Evolutionary conservation across 78 protist species (phyloP).

Genomic region (Emiliania huxleyi): DNA sequence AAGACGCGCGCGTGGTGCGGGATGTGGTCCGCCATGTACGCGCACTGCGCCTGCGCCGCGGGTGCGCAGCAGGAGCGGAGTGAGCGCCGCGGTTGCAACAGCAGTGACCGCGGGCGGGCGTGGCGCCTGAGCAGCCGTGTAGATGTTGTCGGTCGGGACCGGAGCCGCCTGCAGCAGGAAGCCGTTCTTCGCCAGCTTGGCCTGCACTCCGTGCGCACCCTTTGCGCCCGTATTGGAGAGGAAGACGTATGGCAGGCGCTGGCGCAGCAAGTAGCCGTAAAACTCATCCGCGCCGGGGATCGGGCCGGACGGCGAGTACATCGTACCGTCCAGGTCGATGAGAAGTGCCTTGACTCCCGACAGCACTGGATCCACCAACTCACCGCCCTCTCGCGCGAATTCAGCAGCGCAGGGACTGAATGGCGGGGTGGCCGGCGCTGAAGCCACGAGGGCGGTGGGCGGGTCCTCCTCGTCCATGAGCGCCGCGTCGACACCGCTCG

Average conservation of each 20-base stretch:
- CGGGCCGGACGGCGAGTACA: background rate
- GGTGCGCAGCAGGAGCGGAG: no score
- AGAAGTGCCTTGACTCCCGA: background rate
- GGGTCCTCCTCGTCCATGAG: background rate
- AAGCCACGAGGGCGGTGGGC: background rate
- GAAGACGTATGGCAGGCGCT: background rate
- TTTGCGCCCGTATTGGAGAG: background rate
- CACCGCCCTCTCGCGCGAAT: background rate
- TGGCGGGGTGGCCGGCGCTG: no score
- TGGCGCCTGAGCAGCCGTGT: background rate
- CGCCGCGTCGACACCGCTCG: background rate
- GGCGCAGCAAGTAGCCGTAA: background rate
- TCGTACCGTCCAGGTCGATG: conserved; percentile 25
- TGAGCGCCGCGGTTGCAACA: no score
- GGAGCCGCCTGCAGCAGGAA: background rate
- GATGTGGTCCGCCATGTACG: background rate
- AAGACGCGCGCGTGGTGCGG: background rate
- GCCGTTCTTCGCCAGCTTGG: background rate
- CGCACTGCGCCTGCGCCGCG: background rate
- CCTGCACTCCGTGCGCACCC: background rate
- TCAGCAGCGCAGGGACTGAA: no score
- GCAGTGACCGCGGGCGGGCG: no score
- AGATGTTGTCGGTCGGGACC: background rate
- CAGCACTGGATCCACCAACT: background rate
- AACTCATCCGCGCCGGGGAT: background rate